Conservation (phyloP, 805 yeast species). For the Lachancea kluyveri region DNA sequence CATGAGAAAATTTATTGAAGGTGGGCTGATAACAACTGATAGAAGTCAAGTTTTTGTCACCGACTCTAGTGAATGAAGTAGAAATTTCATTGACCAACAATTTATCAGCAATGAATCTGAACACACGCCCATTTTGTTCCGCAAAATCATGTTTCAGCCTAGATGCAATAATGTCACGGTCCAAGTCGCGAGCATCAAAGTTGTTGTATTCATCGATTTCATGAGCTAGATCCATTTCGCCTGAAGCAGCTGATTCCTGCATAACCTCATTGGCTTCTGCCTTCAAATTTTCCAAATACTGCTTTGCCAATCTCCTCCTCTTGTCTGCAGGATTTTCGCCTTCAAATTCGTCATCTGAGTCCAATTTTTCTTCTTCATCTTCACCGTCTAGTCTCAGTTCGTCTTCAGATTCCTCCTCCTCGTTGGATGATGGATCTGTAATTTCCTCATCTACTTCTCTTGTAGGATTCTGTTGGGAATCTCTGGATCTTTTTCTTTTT, state of each 20-base stretch:
- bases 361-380: constrained; percentile 38
- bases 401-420: constrained; percentile 40
- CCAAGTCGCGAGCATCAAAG: constrained; percentile 88
- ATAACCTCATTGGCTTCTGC: constrained; percentile 44
- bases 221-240: constrained; percentile 14
- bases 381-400: constrained; percentile 28
- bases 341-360: constrained; percentile 66
- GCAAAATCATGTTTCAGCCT: constrained; percentile 86
- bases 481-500: constrained; percentile 22
- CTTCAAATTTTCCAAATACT: constrained; percentile 76
- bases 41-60: constrained; percentile 50
- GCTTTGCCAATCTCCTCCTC: constrained; percentile 89
- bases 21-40: constrained; percentile 32
- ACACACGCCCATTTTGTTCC: constrained; percentile 79
- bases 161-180: constrained; percentile 74
- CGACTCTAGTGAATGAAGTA: constrained; percentile 47
- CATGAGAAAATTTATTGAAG: constrained; percentile 26
- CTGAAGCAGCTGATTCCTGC: constrained; percentile 11
- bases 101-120: constrained; percentile 54
- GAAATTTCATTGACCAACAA: constrained; percentile 37
- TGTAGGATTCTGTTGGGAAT: constrained; percentile 4
- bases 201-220: constrained; percentile 36
- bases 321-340: constrained; percentile 86
- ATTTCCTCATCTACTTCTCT: constrained; percentile 47
- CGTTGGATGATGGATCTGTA: constrained; percentile 44